phyloP scores from a whole-genome alignment of 306 rosid species.

The Dalbergia cochinchinensis region DNA sequence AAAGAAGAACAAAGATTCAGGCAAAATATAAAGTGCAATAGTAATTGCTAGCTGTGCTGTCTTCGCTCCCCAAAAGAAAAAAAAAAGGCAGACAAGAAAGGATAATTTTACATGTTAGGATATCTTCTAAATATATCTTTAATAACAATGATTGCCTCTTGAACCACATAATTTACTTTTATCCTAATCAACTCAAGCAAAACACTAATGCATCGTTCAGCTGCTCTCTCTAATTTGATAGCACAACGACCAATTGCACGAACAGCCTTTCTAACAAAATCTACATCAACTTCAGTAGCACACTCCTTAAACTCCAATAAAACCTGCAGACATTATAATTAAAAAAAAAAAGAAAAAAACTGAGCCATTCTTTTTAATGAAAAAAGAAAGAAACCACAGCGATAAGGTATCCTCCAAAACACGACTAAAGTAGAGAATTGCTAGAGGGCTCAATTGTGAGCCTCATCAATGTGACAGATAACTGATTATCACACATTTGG shows the following conservation, averaged over 20 bases:
- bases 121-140: constrained; percentile 97
- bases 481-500: constrained; percentile 9
- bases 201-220: constrained; percentile 96
- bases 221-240: constrained; percentile 96
- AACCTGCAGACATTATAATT: constrained; percentile 64
- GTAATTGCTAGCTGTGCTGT: constrained; percentile 16
- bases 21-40: constrained; percentile 29
- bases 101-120: constrained; percentile 82
- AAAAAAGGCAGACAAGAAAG: constrained; percentile 15
- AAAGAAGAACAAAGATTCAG: constrained; percentile 37
- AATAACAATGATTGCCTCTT: constrained; percentile 94
- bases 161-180: constrained; percentile 94
- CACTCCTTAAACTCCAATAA: constrained; percentile 96
- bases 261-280: constrained; percentile 96
- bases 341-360: background rate
- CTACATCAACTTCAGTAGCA: constrained; percentile 99
- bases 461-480: constrained; percentile 14
- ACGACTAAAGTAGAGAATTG: background rate
- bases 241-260: constrained; percentile 99
- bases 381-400: background rate
- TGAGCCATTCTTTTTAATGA: background rate
- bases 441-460: background rate
- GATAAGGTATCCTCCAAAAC: constrained; percentile 16
- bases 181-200: constrained; percentile 93
- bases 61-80: background rate